Evolutionary conservation across 2,329 filamentous ascomycete genomes (phyloP).

Genomic region (Bipolaris bicolor): DNA sequence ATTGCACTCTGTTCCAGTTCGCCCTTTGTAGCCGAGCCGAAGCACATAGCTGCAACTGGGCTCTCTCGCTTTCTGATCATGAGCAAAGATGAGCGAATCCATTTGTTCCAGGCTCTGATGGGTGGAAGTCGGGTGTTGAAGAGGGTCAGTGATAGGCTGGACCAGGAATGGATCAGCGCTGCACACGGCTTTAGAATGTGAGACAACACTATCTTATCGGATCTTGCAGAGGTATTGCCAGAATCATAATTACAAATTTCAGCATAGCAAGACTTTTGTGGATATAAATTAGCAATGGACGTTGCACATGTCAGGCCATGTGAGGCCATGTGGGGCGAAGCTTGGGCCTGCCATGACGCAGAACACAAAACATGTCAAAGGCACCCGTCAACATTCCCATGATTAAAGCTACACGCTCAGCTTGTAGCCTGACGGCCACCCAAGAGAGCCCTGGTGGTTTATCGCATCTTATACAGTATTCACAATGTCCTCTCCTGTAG

Average conservation of each 20-base stretch:
- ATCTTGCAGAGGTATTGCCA: neutral
- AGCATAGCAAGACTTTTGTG: neutral
- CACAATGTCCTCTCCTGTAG: conserved; percentile 59
- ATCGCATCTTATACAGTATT: neutral
- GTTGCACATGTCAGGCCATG: neutral
- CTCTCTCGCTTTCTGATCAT: conserved; percentile 65
- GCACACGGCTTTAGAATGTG: conserved; percentile 40
- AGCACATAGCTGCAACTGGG: conserved; percentile 42
- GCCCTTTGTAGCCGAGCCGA: neutral
- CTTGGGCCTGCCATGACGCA: conserved; percentile 29
- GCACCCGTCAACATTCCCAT: conserved; percentile 5
- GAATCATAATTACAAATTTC: too few relatives aligned
- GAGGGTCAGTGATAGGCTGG: conserved; percentile 59
- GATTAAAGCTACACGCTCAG: neutral
- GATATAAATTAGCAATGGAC: neutral
- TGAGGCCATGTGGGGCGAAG: conserved; percentile 12
- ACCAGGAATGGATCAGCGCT: conserved; percentile 56
- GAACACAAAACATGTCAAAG: conserved; percentile 30
- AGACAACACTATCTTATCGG: neutral
- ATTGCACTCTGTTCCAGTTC: conserved; percentile 14
- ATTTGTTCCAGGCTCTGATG: conserved; percentile 59
- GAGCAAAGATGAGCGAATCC: conserved; percentile 56
- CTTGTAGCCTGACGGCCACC: conserved; percentile 8
- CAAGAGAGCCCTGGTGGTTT: neutral
- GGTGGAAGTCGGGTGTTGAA: conserved; percentile 62